Evolutionary conservation across 345 rosid species (phyloP).

Genomic region (thale cress (Arabidopsis thaliana)): TAIR10.1 NC_003074.8:5033001-5033500

Average conservation of each 20-base stretch:
- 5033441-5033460: slow-evolving; percentile 36
- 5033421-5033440: slow-evolving; percentile 34
- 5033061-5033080: slow-evolving; percentile 32
- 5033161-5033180: not conserved
- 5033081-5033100: slow-evolving; percentile 42
- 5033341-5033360: not conserved
- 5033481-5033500: slow-evolving; percentile 38
- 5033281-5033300: not conserved
- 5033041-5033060: slow-evolving; percentile 44
- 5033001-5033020: slow-evolving; percentile 34
- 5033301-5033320: not conserved
- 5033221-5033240: too few relatives aligned
- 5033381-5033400: slow-evolving; percentile 40
- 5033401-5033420: slow-evolving; percentile 43
- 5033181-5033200: slow-evolving; percentile 11
- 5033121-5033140: slow-evolving; percentile 23
- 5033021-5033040: slow-evolving; percentile 58
- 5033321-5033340: slow-evolving; percentile 21
- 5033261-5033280: not conserved
- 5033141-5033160: not conserved
- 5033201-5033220: not conserved
- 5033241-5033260: not conserved
- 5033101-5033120: slow-evolving; percentile 42
- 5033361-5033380: not conserved
- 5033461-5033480: slow-evolving; percentile 35